phyloP scores from a whole-genome alignment of 352 stramenopile genomes.

The Globisporangium mamillatum region DNA sequence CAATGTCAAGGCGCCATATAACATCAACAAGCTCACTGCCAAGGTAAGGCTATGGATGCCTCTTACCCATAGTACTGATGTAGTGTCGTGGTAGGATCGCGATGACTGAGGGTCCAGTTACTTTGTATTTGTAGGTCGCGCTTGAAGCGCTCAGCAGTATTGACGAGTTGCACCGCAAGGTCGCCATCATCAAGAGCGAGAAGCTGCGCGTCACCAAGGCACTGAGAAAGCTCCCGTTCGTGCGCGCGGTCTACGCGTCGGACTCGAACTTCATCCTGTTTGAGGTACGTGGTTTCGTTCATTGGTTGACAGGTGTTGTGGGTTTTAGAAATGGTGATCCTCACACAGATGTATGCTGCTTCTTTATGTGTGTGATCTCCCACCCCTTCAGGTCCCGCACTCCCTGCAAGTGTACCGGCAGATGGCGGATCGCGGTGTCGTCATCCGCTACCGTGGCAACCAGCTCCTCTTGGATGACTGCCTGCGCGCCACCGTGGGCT shows the following conservation, averaged over 20 bases:
- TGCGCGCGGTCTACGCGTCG: conserved; percentile 91
- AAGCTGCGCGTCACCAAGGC: conserved; percentile 75
- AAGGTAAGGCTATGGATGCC: conserved; percentile 31
- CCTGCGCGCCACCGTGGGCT: conserved; percentile 94
- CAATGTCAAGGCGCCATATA: conserved; percentile 99
- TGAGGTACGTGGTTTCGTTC: conserved; percentile 46
- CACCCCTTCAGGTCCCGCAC: conserved; percentile 55
- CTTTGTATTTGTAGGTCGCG: conserved; percentile 33
- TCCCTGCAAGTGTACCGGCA: conserved; percentile 93
- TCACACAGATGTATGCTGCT: conserved; percentile 2
- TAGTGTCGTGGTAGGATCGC: background rate
- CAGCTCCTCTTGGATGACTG: conserved; percentile 95
- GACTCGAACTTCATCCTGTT: conserved; percentile 99
- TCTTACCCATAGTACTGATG: background rate
- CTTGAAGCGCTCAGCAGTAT: conserved; percentile 64
- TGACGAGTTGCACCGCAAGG: conserved; percentile 52
- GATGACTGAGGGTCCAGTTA: background rate
- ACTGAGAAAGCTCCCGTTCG: conserved; percentile 90
- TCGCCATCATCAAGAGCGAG: conserved; percentile 78
- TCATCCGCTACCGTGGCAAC: conserved; percentile 96
- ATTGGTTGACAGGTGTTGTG: background rate
- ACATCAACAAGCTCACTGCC: conserved; percentile 97
- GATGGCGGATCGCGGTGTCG: conserved; percentile 91
- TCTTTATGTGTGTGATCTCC: conserved; percentile 1
- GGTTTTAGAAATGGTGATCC: background rate